Conservation (phyloP, 192 early-diverging fungal genomes). For the Funneliformis mosseae region DNA sequence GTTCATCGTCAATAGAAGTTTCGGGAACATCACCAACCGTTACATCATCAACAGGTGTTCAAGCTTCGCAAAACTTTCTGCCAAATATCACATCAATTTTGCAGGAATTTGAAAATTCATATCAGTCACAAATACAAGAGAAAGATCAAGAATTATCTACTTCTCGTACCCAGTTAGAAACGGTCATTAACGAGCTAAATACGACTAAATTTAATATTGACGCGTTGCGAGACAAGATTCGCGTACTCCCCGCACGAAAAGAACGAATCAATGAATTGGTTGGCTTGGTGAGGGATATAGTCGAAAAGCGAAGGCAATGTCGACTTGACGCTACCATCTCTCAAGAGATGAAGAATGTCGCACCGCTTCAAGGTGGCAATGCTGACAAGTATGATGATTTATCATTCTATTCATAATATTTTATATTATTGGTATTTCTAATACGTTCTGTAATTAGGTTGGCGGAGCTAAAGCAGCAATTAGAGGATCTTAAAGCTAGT, state of each 20-base stretch:
- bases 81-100: constrained; percentile 4
- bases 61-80: constrained; percentile 2
- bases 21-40: not conserved
- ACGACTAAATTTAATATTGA: constrained; percentile 3
- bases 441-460: not conserved
- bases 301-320: not conserved
- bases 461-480: not conserved
- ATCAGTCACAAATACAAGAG: constrained; percentile 1
- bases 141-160: constrained; percentile 2
- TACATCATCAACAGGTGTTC: not conserved
- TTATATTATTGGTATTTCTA: not conserved
- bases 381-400: not conserved
- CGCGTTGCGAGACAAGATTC: not conserved
- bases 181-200: not conserved
- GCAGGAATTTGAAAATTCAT: constrained; percentile 18
- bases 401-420: not conserved
- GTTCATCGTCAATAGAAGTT: not conserved
- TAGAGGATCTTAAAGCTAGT: not conserved
- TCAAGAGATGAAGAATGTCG: not conserved
- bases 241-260: not conserved
- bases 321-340: not conserved
- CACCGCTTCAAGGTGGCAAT: not conserved
- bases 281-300: not conserved
- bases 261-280: not conserved
- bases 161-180: not conserved